Conservation (phyloP, 495 filamentous ascomycete species). For the Entonaema liquescens region DNA sequence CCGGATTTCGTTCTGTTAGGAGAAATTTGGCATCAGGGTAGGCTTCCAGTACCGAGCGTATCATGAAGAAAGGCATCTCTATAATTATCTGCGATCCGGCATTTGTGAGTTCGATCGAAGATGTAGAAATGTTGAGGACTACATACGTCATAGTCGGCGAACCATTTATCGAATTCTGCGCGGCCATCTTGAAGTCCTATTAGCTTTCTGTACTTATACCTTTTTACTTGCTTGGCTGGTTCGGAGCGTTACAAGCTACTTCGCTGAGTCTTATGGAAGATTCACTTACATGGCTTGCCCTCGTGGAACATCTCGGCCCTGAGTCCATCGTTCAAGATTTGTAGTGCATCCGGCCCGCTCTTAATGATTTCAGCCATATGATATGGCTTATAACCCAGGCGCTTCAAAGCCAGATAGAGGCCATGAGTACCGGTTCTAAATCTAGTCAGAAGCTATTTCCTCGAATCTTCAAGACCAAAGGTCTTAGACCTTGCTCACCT, state of each 20-base stretch:
- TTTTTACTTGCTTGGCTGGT: neutral
- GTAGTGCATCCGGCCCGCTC: conserved; percentile 7
- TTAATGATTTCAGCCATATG: conserved; percentile 41
- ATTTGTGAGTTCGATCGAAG: neutral
- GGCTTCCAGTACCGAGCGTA: conserved; percentile 32
- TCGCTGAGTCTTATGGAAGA: neutral
- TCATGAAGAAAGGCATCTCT: conserved; percentile 47
- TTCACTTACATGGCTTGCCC: conserved; percentile 41
- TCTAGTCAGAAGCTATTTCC: conserved; percentile 11
- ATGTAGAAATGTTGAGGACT: neutral
- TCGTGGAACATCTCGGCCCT: conserved; percentile 36
- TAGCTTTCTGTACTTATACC: neutral
- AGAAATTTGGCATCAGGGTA: conserved; percentile 50
- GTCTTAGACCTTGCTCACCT: conserved; percentile 29
- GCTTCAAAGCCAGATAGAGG: conserved; percentile 42
- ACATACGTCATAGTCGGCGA: conserved; percentile 47
- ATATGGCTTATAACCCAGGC: conserved; percentile 43
- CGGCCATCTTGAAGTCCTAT: conserved; percentile 34
- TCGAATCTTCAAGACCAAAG: neutral
- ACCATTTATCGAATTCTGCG: conserved; percentile 47
- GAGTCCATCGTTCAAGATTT: conserved; percentile 35
- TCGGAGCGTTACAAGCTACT: neutral
- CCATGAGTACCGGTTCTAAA: conserved; percentile 44
- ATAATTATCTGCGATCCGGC: conserved; percentile 32
- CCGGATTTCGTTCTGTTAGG: conserved; percentile 45